Conservation (phyloP, 208 protist species). For the Strigomonas culicis region DNA sequence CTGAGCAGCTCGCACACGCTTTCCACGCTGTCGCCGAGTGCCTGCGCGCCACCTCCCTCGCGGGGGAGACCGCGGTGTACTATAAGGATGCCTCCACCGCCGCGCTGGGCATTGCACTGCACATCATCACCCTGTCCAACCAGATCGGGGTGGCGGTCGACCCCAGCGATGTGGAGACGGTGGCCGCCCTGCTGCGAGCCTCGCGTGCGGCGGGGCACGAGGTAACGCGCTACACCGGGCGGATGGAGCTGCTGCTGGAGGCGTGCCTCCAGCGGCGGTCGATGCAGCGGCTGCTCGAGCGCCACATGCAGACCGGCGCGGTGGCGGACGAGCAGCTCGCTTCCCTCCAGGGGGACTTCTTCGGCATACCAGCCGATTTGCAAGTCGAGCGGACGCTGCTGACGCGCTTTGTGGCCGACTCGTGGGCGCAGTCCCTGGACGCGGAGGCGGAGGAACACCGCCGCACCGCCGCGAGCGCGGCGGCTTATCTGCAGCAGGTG, state of each 20-base stretch:
- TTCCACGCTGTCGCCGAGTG: slow-evolving; percentile 23
- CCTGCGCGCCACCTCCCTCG: neutral
- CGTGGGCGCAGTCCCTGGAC: slow-evolving; percentile 51
- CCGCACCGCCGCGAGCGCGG: slow-evolving; percentile 22
- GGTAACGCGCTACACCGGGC: slow-evolving; percentile 31
- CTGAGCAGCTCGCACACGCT: slow-evolving; percentile 22
- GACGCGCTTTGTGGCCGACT: slow-evolving; percentile 47
- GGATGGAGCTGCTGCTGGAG: slow-evolving; percentile 63
- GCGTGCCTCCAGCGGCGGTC: slow-evolving; percentile 44
- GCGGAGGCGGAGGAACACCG: slow-evolving; percentile 21
- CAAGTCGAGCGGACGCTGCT: slow-evolving; percentile 40
- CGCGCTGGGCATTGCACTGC: slow-evolving; percentile 45
- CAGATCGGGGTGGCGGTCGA: slow-evolving; percentile 50
- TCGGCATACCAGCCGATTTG: slow-evolving; percentile 34
- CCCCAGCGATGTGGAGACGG: slow-evolving; percentile 31
- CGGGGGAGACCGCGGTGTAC: neutral
- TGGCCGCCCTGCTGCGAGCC: slow-evolving; percentile 54
- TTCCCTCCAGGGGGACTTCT: slow-evolving; percentile 26
- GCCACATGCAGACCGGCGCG: slow-evolving; percentile 6
- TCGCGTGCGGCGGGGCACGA: slow-evolving; percentile 53
- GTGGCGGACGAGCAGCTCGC: slow-evolving; percentile 5
- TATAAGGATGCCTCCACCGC: slow-evolving; percentile 16
- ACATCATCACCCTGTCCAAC: slow-evolving; percentile 57
- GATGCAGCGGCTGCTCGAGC: slow-evolving; percentile 38
- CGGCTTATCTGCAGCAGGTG: slow-evolving; percentile 30